Percentiles rank a stretch among this genome's conserved stretches.
These are phyloP conservation scores for Yamadazyma scolyti DNA, from an alignment of 805 yeast species.

Conservation along the genomic window DNA sequence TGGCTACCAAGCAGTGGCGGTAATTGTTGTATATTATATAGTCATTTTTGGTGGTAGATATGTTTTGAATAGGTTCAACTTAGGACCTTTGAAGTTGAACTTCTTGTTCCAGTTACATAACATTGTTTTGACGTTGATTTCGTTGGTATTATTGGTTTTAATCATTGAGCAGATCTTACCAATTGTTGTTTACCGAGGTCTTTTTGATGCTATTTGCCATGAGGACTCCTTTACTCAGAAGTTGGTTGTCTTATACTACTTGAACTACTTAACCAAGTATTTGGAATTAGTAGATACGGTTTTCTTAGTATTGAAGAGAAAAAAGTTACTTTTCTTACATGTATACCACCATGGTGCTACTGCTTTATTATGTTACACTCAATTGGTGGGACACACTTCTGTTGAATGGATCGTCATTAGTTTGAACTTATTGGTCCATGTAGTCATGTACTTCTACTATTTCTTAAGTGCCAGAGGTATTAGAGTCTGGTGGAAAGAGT, in stretches of 20 bases:
- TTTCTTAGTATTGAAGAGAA: conserved; percentile 86
- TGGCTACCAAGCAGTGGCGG: conserved; percentile 48
- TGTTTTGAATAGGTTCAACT: conserved; percentile 46
- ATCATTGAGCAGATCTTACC: conserved; percentile 85
- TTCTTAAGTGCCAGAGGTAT: conserved; percentile 89
- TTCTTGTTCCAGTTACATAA: conserved; percentile 83
- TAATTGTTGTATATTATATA: conserved; percentile 39
- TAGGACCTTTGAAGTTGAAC: conserved; percentile 71
- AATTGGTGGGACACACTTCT: conserved; percentile 83
- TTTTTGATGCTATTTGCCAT: conserved; percentile 81
- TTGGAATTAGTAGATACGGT: conserved; percentile 88
- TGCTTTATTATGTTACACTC: conserved; percentile 90
- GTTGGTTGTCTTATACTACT: conserved; percentile 79
- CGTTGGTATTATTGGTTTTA: conserved; percentile 63
- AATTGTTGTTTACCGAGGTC: conserved; percentile 66
- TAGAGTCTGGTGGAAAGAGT: conserved; percentile 98
- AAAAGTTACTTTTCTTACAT: conserved; percentile 88
- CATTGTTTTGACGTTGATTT: conserved; percentile 63
- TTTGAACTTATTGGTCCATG: conserved; percentile 88
- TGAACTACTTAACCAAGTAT: conserved; percentile 88
- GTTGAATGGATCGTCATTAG: conserved; percentile 94
- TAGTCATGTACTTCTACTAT: conserved; percentile 97
- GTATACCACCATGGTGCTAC: conserved; percentile 99
- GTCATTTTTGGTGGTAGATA: conserved; percentile 68
- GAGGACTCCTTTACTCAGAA: conserved; percentile 76